A percentile compares a stretch with the other conserved stretches of the same genome.
Evolutionary conservation across 164 flowering plant genomes (phyloP).

Genomic region (Stephania yunnanensis): DNA sequence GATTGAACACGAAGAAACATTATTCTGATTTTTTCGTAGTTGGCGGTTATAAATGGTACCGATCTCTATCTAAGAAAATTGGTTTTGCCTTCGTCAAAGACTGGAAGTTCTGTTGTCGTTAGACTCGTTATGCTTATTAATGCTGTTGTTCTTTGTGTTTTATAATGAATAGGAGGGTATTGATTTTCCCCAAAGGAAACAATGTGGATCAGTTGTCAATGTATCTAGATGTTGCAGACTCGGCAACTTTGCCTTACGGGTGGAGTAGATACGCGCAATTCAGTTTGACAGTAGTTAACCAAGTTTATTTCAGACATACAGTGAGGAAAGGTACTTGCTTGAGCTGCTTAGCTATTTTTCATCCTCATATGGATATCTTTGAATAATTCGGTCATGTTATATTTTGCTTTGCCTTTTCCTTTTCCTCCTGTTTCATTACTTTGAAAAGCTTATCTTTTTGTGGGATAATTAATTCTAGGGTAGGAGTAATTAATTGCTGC

Average conservation of each 20-base stretch:
- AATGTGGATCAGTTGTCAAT: constrained; percentile 57
- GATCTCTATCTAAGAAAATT: background rate
- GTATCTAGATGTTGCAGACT: constrained; percentile 69
- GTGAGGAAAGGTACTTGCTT: constrained; percentile 42
- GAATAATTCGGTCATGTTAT: background rate
- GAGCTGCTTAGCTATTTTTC: background rate
- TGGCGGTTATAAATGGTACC: constrained; percentile 70
- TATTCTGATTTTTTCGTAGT: constrained; percentile 53
- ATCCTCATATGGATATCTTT: background rate
- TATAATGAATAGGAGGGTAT: constrained; percentile 40
- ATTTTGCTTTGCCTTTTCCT: too few relatives aligned
- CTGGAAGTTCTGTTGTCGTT: background rate
- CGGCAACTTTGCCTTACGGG: constrained; percentile 47
- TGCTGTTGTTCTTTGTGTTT: constrained; percentile 9
- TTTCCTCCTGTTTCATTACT: background rate
- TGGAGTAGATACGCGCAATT: constrained; percentile 67
- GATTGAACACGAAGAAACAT: constrained; percentile 46
- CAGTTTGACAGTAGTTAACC: constrained; percentile 50
- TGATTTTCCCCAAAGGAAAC: constrained; percentile 65
- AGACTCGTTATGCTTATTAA: background rate
- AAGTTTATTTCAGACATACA: constrained; percentile 38
- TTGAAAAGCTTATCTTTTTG: background rate
- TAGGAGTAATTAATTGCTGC: background rate
- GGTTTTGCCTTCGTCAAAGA: background rate
- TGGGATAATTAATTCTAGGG: background rate